Base-by-base conservation (phyloP, 2,329 filamentous ascomycete species). In the Capronia americana region DNA sequence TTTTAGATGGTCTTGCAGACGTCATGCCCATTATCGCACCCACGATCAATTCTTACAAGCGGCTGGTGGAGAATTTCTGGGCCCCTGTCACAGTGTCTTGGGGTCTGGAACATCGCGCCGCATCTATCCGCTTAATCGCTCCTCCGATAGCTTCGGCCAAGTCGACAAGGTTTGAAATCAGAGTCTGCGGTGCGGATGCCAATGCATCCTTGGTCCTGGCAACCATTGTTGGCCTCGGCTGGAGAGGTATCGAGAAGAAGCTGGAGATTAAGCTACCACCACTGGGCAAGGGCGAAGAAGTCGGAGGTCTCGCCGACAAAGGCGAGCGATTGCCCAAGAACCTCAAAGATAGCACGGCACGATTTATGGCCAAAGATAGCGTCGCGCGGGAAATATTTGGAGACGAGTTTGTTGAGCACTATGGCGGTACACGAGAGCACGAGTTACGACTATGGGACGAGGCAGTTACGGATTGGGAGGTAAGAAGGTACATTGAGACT, bases 31-130 rank as follows among this genome's bases (percentile, higher is more conserved):
- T 98, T 65, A 84, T 99, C 12, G 95, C 94, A 0, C 95, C 95
- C 0, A 99, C 92, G 0, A 87, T 99, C 75, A 99, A 99, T 84
- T 96, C 92, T 68, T 99, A 99, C 84, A 99, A 99, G 81, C 90
- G 95, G 3, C 86, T 99, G 0, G 95, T 99, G 2, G 95, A 99
- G 82, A 98, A 98, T 81, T 98, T 97, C 80, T 99, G 95, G 95
- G 95, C 95, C 0, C 95, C 95, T 0, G 95, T 99, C 5, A 97
- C 94, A 0, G 95, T 98, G 0, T 97, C 92, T 0, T 99, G 95
- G 95, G 95, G 95, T 0, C 82, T 97, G 4, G 95, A 98, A 79
- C 94, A 99, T 77, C 92, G 95, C 68, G 93, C 93, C 4, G 94
- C 95, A 0, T 96, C 92, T 0, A 90, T 99, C 71, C 87, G 95